A percentile compares a stretch with the other conserved stretches of the same genome.
Conservation (phyloP, 75 land plant species). For the Pseudotsuga menziesii region DNA sequence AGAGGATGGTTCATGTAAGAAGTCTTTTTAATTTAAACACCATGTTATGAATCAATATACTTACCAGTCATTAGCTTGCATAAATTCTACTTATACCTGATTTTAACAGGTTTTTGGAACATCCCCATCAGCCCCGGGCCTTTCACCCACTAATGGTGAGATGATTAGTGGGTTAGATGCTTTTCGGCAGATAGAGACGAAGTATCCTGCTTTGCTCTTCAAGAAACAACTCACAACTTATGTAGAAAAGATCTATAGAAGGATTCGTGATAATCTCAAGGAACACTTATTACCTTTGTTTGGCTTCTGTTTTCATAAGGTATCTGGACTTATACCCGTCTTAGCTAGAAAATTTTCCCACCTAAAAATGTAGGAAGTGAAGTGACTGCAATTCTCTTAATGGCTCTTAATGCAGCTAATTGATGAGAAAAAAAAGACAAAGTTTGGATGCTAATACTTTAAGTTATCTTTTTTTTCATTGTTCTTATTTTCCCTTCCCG, state of each 20-base stretch:
- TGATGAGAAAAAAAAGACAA: too few relatives aligned
- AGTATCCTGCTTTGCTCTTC: slow-evolving; percentile 73
- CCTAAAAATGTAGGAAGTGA: too few relatives aligned
- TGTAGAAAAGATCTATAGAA: slow-evolving; percentile 74
- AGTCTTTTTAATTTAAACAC: background rate
- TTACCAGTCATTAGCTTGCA: background rate
- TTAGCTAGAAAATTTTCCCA: too few relatives aligned
- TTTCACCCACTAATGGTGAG: slow-evolving; percentile 54
- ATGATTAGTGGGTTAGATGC: slow-evolving; percentile 36
- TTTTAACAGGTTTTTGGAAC: slow-evolving; percentile 34
- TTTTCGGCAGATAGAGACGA: slow-evolving; percentile 58
- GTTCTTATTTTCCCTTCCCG: too few relatives aligned
- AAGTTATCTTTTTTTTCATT: too few relatives aligned
- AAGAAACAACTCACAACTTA: slow-evolving; percentile 78
- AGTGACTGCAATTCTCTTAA: too few relatives aligned
- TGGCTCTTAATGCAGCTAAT: too few relatives aligned
- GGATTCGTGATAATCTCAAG: slow-evolving; percentile 65
- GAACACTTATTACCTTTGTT: slow-evolving; percentile 64
- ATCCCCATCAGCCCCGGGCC: slow-evolving; percentile 27
- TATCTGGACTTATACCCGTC: slow-evolving; percentile 33
- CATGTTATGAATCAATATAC: background rate
- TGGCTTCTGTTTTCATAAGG: slow-evolving; percentile 65
- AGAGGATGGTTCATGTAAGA: slow-evolving; percentile 79
- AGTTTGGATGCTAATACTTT: too few relatives aligned
- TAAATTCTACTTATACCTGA: background rate